These are phyloP conservation scores for Wickerhamomyces bovis DNA, from an alignment of 805 yeast genomes.

Conservation along the genomic window DNA sequence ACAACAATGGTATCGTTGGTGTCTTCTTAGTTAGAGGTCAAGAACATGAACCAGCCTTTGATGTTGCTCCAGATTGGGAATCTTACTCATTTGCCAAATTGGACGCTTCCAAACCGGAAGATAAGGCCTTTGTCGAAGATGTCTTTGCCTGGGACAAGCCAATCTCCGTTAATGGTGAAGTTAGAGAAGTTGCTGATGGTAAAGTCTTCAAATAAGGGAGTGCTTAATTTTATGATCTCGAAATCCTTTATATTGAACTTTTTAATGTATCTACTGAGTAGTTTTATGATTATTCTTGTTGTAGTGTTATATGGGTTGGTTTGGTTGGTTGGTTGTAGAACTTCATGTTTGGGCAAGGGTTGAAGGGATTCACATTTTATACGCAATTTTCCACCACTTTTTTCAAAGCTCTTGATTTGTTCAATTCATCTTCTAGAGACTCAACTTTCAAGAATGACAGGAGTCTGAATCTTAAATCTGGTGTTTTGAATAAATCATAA, in stretches of 20 bases:
- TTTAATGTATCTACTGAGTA: slow-evolving; percentile 3
- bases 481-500: too few relatives aligned
- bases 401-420: too few relatives aligned
- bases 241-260: not conserved
- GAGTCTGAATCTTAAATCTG: too few relatives aligned
- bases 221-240: not conserved
- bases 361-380: too few relatives aligned
- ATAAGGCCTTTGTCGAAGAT: slow-evolving; percentile 76
- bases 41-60: slow-evolving; percentile 84
- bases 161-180: slow-evolving; percentile 68
- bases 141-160: slow-evolving; percentile 99
- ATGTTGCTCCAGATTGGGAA: slow-evolving; percentile 99
- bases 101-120: slow-evolving; percentile 72
- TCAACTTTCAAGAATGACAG: too few relatives aligned
- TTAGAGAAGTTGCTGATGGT: slow-evolving; percentile 91
- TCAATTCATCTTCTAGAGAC: too few relatives aligned
- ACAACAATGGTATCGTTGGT: slow-evolving; percentile 95
- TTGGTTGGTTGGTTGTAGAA: too few relatives aligned
- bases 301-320: not conserved
- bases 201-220: slow-evolving; percentile 81
- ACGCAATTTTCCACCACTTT: too few relatives aligned
- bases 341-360: too few relatives aligned
- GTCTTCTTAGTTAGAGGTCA: slow-evolving; percentile 94
- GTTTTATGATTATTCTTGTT: not conserved
- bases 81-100: slow-evolving; percentile 79